These are phyloP conservation scores for Umbelopsis ramanniana DNA, from an alignment of 192 early-diverging fungal genomes.

Conservation along the genomic window DNA sequence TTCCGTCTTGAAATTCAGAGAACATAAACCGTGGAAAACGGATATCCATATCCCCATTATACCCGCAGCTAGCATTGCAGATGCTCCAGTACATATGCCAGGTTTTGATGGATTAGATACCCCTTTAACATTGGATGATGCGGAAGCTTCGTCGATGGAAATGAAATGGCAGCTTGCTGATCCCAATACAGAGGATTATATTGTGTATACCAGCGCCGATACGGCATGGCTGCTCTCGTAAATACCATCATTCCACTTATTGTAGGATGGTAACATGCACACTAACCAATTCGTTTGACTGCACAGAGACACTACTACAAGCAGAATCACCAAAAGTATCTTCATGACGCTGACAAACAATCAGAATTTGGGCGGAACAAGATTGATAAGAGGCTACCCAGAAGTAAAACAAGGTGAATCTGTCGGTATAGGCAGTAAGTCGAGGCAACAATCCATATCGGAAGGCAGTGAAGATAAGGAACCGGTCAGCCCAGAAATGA, in stretches of 20 bases:
- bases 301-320: conserved; percentile 58
- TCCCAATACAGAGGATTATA: conserved; percentile 43
- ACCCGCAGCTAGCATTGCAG: neutral
- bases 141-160: neutral
- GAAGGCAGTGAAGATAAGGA: conserved; percentile 42
- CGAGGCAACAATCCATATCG: conserved; percentile 29
- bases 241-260: neutral
- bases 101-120: conserved; percentile 20
- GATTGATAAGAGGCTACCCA: conserved; percentile 67
- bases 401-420: conserved; percentile 55
- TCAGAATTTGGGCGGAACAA: conserved; percentile 57
- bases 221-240: conserved; percentile 53
- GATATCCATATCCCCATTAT: neutral
- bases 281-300: neutral
- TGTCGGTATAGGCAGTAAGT: conserved; percentile 4
- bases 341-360: conserved; percentile 53
- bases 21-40: conserved; percentile 11
- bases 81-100: neutral
- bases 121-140: conserved; percentile 7
- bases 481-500: conserved; percentile 25
- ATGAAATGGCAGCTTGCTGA: conserved; percentile 5
- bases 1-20: neutral
- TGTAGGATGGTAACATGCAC: neutral
- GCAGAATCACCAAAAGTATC: conserved; percentile 65
- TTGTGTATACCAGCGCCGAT: conserved; percentile 60